These are phyloP conservation scores for Saccharomycopsis fodiens DNA, from an alignment of 805 yeast species.

Conservation along the genomic window DNA sequence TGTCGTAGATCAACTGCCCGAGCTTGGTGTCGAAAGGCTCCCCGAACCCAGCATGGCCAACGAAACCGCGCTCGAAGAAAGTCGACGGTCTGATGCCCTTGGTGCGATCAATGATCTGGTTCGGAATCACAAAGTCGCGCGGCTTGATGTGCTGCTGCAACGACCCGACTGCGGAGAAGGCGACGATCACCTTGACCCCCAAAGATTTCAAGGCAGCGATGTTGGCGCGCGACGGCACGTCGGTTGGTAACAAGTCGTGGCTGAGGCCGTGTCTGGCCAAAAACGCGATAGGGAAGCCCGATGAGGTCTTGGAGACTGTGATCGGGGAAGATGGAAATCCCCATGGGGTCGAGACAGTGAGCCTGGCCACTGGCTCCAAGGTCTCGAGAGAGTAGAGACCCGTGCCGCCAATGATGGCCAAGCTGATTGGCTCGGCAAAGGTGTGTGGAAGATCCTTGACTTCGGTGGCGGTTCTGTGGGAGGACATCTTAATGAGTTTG, in stretches of 20 bases:
- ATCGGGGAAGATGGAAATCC: constrained; percentile 93
- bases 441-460: constrained; percentile 36
- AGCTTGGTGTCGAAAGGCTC: constrained; percentile 86
- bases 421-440: constrained; percentile 58
- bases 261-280: constrained; percentile 90
- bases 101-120: constrained; percentile 93
- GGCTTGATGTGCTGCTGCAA: constrained; percentile 84
- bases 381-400: constrained; percentile 88
- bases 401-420: constrained; percentile 96
- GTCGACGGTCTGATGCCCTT: constrained; percentile 90
- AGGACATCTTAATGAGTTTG: background rate
- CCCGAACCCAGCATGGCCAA: constrained; percentile 96
- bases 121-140: constrained; percentile 93
- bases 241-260: constrained; percentile 85
- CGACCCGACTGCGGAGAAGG: constrained; percentile 96
- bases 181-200: constrained; percentile 82
- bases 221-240: constrained; percentile 89
- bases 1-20: constrained; percentile 56
- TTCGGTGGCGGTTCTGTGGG: background rate
- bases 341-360: constrained; percentile 91
- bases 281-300: constrained; percentile 85
- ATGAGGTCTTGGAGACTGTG: constrained; percentile 71
- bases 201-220: constrained; percentile 88
- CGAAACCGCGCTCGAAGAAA: constrained; percentile 86
- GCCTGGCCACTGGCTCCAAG: constrained; percentile 75